phyloP scores from a whole-genome alignment of 768 basidiomycete genomes.

The Boletus pseudo-olivaceus region DNA sequence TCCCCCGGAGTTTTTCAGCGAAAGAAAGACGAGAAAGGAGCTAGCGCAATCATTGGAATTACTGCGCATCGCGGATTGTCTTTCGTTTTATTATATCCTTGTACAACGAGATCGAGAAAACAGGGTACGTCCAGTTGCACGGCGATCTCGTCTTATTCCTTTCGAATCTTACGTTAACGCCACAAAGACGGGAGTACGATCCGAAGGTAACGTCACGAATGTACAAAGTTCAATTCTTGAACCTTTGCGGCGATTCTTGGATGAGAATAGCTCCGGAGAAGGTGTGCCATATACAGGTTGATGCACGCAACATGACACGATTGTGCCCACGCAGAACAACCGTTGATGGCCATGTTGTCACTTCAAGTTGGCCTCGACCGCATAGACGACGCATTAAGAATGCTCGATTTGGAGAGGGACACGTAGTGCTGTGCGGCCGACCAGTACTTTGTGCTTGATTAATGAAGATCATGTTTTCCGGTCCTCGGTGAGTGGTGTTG shows the following conservation, averaged over 20 bases:
- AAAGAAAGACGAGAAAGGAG: conserved; percentile 37
- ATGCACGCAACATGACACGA: not conserved
- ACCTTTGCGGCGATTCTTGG: conserved; percentile 41
- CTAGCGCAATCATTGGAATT: conserved; percentile 56
- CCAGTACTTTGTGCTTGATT: not conserved
- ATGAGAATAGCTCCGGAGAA: conserved; percentile 31
- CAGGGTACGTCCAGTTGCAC: conserved; percentile 35
- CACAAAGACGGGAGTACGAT: conserved; percentile 50
- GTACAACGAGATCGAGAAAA: conserved; percentile 57
- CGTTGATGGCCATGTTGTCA: conserved; percentile 33
- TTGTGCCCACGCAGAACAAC: conserved; percentile 19
- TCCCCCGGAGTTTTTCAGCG: conserved; percentile 49
- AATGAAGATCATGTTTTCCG: conserved; percentile 9
- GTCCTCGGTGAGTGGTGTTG: not conserved
- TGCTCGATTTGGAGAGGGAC: conserved; percentile 4
- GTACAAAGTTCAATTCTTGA: conserved; percentile 44
- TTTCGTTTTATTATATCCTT: conserved; percentile 67
- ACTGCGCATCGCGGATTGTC: conserved; percentile 58
- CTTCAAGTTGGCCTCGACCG: conserved; percentile 49
- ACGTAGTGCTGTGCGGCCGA: not conserved
- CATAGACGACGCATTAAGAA: conserved; percentile 39
- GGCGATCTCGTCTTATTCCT: not conserved
- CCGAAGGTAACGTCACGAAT: conserved; percentile 39
- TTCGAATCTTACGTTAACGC: not conserved
- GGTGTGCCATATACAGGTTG: conserved; percentile 20